Evolutionary conservation across 495 filamentous ascomycete genomes (phyloP).

Genomic region (Lentithecium fluviatile): DNA sequence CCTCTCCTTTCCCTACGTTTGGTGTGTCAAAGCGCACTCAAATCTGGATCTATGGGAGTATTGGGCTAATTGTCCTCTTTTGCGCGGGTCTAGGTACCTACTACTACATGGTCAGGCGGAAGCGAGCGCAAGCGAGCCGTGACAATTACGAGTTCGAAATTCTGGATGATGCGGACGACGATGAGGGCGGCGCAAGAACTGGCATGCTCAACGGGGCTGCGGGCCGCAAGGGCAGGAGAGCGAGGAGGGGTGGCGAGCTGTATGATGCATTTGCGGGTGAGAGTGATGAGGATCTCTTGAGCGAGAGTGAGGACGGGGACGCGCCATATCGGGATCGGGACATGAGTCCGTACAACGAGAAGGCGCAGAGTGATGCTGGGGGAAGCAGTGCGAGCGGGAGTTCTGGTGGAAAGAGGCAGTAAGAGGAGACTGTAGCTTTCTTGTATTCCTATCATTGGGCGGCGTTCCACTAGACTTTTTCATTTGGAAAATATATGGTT

Average conservation of each 20-base stretch:
- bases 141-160: conserved; percentile 96
- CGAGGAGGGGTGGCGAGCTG: conserved; percentile 71
- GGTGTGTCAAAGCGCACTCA: conserved; percentile 86
- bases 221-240: conserved; percentile 38
- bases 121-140: conserved; percentile 67
- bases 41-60: conserved; percentile 89
- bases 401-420: conserved; percentile 8
- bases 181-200: conserved; percentile 50
- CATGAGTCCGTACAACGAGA: conserved; percentile 26
- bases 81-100: conserved; percentile 76
- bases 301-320: conserved; percentile 29
- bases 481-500: conserved; percentile 10
- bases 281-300: conserved; percentile 64
- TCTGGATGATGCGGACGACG: conserved; percentile 77
- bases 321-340: conserved; percentile 27
- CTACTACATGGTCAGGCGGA: conserved; percentile 73
- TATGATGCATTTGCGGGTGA: conserved; percentile 92
- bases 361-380: conserved; percentile 23
- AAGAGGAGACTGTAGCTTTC: not conserved
- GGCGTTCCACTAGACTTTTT: conserved; percentile 16
- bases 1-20: conserved; percentile 92
- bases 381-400: conserved; percentile 22
- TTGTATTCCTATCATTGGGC: conserved; percentile 24
- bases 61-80: conserved; percentile 82
- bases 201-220: conserved; percentile 32